Conservation (phyloP, 2,329 filamentous ascomycete genomes). For the Elsinoe batatas region DNA sequence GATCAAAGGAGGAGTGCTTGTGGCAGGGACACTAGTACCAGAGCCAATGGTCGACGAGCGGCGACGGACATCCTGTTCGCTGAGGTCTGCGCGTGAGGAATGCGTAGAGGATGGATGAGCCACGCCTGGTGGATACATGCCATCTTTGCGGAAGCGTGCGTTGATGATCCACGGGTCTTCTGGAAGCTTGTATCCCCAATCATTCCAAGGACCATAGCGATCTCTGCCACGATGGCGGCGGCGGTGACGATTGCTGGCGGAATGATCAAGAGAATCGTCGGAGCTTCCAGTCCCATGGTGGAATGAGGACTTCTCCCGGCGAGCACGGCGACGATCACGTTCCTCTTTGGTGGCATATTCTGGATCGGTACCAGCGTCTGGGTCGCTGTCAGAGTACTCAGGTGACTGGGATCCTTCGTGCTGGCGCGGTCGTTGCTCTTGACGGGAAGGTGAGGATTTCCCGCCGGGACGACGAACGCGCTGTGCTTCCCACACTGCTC, state of each 20-base stretch:
- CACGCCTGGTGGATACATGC: conserved; percentile 50
- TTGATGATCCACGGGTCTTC: conserved; percentile 93
- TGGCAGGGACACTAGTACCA: conserved; percentile 13
- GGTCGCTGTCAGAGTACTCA: conserved; percentile 31
- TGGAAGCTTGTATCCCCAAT: conserved; percentile 68
- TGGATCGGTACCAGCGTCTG: conserved; percentile 29
- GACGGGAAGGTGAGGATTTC: conserved; percentile 28
- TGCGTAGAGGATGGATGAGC: conserved; percentile 42
- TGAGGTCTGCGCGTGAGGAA: conserved; percentile 39
- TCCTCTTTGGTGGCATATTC: conserved; percentile 29
- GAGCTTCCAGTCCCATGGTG: conserved; percentile 14
- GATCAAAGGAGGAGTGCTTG: neutral
- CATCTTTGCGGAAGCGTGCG: conserved; percentile 76
- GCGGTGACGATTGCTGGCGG: conserved; percentile 18
- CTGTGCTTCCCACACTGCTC: conserved; percentile 71
- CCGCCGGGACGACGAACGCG: conserved; percentile 32
- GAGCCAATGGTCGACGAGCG: conserved; percentile 23
- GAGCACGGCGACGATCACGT: conserved; percentile 23
- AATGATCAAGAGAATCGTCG: conserved; percentile 15
- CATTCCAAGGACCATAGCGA: conserved; percentile 37
- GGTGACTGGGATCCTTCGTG: conserved; percentile 24
- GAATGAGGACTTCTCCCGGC: conserved; percentile 4
- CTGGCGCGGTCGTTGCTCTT: conserved; percentile 22
- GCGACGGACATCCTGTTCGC: conserved; percentile 14
- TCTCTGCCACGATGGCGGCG: conserved; percentile 28